Base-by-base conservation (phyloP, 2,329 filamentous ascomycete species). In the Sphaerostilbella broomeana region DNA sequence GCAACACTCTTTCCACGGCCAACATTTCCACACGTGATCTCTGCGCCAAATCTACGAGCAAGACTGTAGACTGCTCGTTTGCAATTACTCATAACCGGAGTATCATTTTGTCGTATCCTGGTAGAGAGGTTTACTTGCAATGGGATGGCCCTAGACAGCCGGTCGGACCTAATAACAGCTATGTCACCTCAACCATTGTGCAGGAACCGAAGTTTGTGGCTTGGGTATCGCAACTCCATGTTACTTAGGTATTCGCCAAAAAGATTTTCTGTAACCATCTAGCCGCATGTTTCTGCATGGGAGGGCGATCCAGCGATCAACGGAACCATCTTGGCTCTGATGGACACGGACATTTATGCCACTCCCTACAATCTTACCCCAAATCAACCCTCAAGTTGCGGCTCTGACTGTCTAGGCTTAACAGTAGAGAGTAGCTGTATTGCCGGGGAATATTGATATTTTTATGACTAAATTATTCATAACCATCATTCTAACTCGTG, bases 161-260 rank as follows among this genome's bases (percentile, higher is more conserved):
- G 0, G 72, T 90, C 3, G 86, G 86, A 0, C 86, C 86, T 1
- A 90, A 94, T 61, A 87, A 86, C 64, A 84, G 77, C 54, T 94
- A 94, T 57, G 64, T 87, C 34, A 90, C 86, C 0, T 59, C 61
- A 3, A 76, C 71, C 1, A 67, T 68, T 0, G 83, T 81, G 0
- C 70, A 69, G 2, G 51, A 58, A 4, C 81, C 86, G 1, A 62
- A 65, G 42, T 94, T 73, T 48, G 85, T 86, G 1, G 75, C 78
- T 0, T 94, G 86, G 84, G 81, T 85, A 1, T 73, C 72, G 1
- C 86, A 92, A 66, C 67, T 92, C 13, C 87, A 85, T 46, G 68
- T 84, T 10, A 92, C 86, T n/a, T n/a, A n/a, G n/a, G 0, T 85
- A 84, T 54, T 72, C 79, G 1, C 65, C 71, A 0, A n/a, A n/a